Conservation (phyloP, 345 rosid species). For the Syzygium oleosum region DNA sequence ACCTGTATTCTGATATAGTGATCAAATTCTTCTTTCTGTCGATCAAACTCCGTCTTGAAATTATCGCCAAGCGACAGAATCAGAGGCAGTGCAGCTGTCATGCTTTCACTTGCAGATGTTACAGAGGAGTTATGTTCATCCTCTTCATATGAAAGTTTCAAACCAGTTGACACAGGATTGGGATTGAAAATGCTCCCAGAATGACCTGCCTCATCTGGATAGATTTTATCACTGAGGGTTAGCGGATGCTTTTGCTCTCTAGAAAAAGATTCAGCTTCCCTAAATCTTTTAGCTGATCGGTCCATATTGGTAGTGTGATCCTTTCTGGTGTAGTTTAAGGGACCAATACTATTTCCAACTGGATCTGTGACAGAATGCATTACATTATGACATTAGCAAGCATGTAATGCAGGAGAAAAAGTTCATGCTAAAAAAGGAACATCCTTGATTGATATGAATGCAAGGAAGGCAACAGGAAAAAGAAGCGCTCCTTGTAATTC, state of each 20-base stretch:
- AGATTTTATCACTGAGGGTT: constrained; percentile 29
- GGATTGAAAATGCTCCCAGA: constrained; percentile 38
- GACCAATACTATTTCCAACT: constrained; percentile 34
- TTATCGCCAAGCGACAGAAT: constrained; percentile 36
- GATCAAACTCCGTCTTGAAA: constrained; percentile 38
- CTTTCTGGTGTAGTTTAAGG: constrained; percentile 33
- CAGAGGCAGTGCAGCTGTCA: constrained; percentile 26
- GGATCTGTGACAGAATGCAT: constrained; percentile 18
- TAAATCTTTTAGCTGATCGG: constrained; percentile 38
- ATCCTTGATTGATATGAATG: background rate
- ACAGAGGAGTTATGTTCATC: constrained; percentile 67
- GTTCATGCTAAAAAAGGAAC: background rate
- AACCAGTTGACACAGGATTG: constrained; percentile 58
- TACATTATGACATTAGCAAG: background rate
- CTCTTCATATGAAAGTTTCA: constrained; percentile 56
- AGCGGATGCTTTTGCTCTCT: constrained; percentile 32
- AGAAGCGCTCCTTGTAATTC: background rate
- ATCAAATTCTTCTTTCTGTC: constrained; percentile 58
- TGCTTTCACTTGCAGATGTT: constrained; percentile 42
- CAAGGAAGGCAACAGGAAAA: background rate
- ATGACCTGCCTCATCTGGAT: constrained; percentile 28
- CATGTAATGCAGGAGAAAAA: background rate
- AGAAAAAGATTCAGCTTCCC: constrained; percentile 32
- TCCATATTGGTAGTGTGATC: constrained; percentile 19
- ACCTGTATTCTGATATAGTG: constrained; percentile 54